Evolutionary conservation across 805 yeast genomes (phyloP).

Genomic region (Phaffomyces antillensis): DNA sequence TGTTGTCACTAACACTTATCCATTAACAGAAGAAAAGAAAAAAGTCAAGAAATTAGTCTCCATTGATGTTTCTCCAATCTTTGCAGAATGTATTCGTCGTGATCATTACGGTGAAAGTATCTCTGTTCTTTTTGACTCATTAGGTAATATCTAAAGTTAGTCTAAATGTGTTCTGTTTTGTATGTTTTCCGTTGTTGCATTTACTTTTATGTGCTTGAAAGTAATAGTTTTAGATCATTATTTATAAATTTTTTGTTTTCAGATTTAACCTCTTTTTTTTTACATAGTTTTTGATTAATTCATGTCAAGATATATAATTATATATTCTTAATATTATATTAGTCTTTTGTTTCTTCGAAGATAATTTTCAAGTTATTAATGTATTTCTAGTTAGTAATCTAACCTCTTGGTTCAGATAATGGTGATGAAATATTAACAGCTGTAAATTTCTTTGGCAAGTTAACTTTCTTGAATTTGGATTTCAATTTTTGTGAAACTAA

Average conservation of each 20-base stretch:
- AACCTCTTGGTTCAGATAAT: conserved; percentile 16
- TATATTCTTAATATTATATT: background rate
- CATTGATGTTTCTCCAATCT: conserved; percentile 89
- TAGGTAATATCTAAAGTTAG: conserved; percentile 39
- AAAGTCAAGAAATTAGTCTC: conserved; percentile 66
- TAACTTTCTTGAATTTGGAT: conserved; percentile 78
- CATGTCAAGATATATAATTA: background rate
- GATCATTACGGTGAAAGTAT: conserved; percentile 98
- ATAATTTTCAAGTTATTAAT: background rate
- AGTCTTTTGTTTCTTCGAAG: too few relatives aligned
- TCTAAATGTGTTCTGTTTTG: too few relatives aligned
- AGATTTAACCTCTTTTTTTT: background rate
- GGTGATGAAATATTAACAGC: conserved; percentile 85
- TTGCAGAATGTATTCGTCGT: conserved; percentile 97
- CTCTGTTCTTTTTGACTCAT: conserved; percentile 84
- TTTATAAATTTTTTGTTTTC: background rate
- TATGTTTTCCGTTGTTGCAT: background rate
- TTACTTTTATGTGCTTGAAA: background rate
- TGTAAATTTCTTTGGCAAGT: conserved; percentile 83
- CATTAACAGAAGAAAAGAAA: conserved; percentile 60
- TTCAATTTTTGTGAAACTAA: conserved; percentile 75
- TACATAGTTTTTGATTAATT: background rate
- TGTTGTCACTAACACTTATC: conserved; percentile 94
- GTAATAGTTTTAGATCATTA: background rate
- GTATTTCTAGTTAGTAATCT: background rate